Base-by-base conservation (phyloP, 495 filamentous ascomycete species). In the Aspergillus nanangensis region DNA sequence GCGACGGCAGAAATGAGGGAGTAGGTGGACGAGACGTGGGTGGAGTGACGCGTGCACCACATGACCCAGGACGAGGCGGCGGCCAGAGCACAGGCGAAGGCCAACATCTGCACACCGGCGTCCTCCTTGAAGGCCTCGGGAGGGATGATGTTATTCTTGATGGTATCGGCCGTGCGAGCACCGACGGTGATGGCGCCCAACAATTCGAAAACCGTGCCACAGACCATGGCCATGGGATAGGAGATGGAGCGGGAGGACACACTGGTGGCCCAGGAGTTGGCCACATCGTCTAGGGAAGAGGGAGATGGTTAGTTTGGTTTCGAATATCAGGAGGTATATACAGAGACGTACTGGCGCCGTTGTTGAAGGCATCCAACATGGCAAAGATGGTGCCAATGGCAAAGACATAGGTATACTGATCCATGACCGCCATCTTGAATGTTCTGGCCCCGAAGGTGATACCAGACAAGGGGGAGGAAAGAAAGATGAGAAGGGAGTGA, bases 381-480 rank as follows among this genome's bases (percentile, higher is more conserved):
- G 85, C 83, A 73, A 90, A 90, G 55, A 89, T 67, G 44, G 81
- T 86, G 72, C 80, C 83, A 45, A 90, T 81, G 58, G 77, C 86
- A 52, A 90, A 87, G 55, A 90, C 71, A 53, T 86, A 87, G 63
- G 79, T 76, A 55, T 79, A 82, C 54, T 84, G 60, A 42, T 75
- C 69, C 42, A 84, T 71, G 57, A 52, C 58, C 70, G 5, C 25
- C 25, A 29, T 29, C n/a, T n/a, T n/a, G n/a, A n/a, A n/a, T n/a
- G n/a, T n/a, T n/a, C n/a, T n/a, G n/a, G n/a, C n/a, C n/a, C n/a
- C n/a, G n/a, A n/a, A n/a, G n/a, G n/a, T n/a, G n/a, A n/a, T n/a
- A n/a, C n/a, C n/a, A n/a, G n/a, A n/a, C n/a, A n/a, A n/a, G n/a
- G n/a, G n/a, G n/a, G n/a, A n/a, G n/a, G n/a, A n/a, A n/a, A n/a